Evolutionary conservation across 495 filamentous ascomycete species (phyloP).

Genomic region (Amorphotheca resinae): DNA sequence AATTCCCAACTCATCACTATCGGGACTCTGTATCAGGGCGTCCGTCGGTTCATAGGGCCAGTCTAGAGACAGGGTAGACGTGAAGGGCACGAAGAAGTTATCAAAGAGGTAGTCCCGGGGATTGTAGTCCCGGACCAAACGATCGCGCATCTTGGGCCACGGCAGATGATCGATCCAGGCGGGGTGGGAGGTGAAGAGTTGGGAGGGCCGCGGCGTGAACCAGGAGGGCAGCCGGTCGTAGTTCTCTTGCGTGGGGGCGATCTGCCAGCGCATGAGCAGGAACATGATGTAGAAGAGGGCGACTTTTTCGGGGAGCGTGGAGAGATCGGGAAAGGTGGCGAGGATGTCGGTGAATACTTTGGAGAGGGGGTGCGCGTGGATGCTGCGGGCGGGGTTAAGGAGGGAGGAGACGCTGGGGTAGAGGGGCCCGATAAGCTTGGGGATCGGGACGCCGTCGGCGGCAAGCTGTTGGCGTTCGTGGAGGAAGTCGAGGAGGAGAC

Average conservation of each 20-base stretch:
- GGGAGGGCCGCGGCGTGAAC: slow-evolving; percentile 46
- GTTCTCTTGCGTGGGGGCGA: slow-evolving; percentile 60
- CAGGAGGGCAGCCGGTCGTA: slow-evolving; percentile 59
- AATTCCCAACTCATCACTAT: slow-evolving; percentile 49
- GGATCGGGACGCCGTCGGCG: slow-evolving; percentile 42
- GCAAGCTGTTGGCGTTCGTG: slow-evolving; percentile 51
- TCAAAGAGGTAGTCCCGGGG: slow-evolving; percentile 44
- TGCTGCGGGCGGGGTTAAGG: slow-evolving; percentile 49
- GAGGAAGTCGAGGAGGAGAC: slow-evolving; percentile 64
- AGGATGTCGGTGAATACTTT: slow-evolving; percentile 76
- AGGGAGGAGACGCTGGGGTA: slow-evolving; percentile 68
- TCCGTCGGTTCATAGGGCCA: slow-evolving; percentile 66
- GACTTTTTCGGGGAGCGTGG: slow-evolving; percentile 58
- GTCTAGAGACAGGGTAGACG: slow-evolving; percentile 55
- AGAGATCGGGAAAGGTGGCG: slow-evolving; percentile 57
- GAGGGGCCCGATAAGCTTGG: slow-evolving; percentile 54
- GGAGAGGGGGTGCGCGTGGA: slow-evolving; percentile 58
- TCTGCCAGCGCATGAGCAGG: slow-evolving; percentile 71
- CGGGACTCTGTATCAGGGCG: slow-evolving; percentile 41
- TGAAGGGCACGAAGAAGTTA: slow-evolving; percentile 69
- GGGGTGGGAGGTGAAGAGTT: slow-evolving; percentile 52
- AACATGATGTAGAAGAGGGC: slow-evolving; percentile 76
- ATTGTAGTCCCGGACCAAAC: slow-evolving; percentile 37
- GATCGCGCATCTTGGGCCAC: slow-evolving; percentile 61
- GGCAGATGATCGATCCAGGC: slow-evolving; percentile 70